Percentiles rank a stretch among this genome's conserved stretches.
Conservation (phyloP, 2,329 filamentous ascomycete species). For the Colletotrichum musae region DNA sequence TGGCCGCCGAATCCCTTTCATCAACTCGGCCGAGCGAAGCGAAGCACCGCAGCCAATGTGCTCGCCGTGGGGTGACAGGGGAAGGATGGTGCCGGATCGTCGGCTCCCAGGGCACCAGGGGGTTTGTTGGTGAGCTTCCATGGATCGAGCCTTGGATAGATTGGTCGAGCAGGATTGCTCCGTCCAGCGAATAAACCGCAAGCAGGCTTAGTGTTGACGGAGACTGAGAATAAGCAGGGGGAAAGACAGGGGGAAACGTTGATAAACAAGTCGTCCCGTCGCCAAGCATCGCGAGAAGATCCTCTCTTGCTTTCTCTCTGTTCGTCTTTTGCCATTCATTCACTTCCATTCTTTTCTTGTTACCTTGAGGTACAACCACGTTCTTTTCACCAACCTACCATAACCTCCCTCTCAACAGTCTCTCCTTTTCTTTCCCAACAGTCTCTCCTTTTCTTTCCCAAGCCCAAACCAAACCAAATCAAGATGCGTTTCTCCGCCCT, state of each 20-base stretch:
- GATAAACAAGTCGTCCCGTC: conserved; percentile 13
- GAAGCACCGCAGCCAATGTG: conserved; percentile 7
- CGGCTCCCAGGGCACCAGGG: conserved; percentile 8
- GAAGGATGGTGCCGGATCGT: conserved; percentile 28
- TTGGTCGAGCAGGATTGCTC: conserved; percentile 6
- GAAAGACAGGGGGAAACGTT: neutral
- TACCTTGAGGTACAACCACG: conserved; percentile 7
- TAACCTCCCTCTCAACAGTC: conserved; percentile 9
- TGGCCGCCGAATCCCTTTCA: conserved; percentile 8
- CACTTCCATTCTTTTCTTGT: conserved; percentile 24
- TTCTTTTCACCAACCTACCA: conserved; percentile 3
- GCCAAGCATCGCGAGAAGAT: neutral
- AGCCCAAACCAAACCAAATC: neutral
- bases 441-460: conserved; percentile 16
- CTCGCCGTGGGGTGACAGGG: neutral
- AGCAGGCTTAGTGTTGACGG: neutral
- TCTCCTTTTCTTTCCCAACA: conserved; percentile 6
- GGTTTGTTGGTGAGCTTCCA: conserved; percentile 11
- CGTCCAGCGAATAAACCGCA: neutral
- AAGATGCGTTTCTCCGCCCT: conserved; percentile 36
- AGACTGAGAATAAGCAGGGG: neutral
- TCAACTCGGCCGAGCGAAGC: conserved; percentile 27
- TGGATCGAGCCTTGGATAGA: conserved; percentile 22
- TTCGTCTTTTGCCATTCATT: conserved; percentile 29
- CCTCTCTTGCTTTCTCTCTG: neutral